Evolutionary conservation across 352 stramenopile genomes (phyloP).

Genomic region (Phytophthora sp.): DNA sequence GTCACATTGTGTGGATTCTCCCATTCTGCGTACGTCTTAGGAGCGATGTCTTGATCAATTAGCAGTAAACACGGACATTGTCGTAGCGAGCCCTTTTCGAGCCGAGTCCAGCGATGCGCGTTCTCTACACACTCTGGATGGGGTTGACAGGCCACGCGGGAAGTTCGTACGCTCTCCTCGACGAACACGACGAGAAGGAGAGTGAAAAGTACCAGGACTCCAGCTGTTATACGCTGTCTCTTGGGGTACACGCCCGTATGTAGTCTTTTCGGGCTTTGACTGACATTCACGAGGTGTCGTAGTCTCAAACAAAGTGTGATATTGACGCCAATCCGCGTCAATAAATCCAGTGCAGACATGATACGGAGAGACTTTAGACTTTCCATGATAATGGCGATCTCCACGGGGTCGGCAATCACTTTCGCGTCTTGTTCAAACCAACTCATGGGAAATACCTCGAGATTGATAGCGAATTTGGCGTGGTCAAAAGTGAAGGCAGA

Average conservation of each 20-base stretch:
- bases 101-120: conserved; percentile 31
- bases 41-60: conserved; percentile 37
- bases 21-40: conserved; percentile 40
- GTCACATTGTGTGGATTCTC: conserved; percentile 19
- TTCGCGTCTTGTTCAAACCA: conserved; percentile 27
- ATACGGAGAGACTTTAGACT: conserved; percentile 41
- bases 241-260: conserved; percentile 22
- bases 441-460: conserved; percentile 12
- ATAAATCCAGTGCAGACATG: conserved; percentile 29
- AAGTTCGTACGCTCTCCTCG: conserved; percentile 28
- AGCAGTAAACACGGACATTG: conserved; percentile 52
- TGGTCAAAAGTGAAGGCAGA: conserved; percentile 33
- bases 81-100: conserved; percentile 9
- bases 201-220: conserved; percentile 16
- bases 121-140: conserved; percentile 39
- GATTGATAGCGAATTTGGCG: conserved; percentile 25
- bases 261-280: not conserved
- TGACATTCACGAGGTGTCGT: not conserved
- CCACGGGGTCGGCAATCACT: conserved; percentile 17
- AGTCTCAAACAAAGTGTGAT: conserved; percentile 32
- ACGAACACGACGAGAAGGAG: conserved; percentile 17
- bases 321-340: conserved; percentile 38
- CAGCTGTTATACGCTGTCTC: not conserved
- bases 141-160: not conserved
- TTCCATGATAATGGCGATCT: conserved; percentile 27